Base-by-base conservation (phyloP, 345 rosid genomes). In the Hibiscus trionum region DNA sequence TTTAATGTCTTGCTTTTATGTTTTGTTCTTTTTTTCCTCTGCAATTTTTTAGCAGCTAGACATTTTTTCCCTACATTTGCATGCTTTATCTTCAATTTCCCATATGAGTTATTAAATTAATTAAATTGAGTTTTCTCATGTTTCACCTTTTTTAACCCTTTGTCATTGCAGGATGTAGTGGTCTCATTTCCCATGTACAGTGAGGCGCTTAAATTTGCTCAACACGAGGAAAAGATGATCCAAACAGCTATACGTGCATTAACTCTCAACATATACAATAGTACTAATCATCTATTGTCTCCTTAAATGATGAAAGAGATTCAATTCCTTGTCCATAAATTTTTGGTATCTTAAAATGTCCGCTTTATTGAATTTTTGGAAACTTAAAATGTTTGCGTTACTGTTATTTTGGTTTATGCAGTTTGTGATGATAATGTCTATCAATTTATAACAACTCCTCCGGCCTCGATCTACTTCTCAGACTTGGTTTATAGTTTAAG, bases 181-280 rank as follows among this genome's bases (percentile, higher is more conserved):
- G 76, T 85, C 52, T 85, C 91, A 61, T 89, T 89, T 77, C 91
- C 88, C 24, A 31, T 86, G 66, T 89, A 87, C 52, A 80, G 71
- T 64, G 91, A 83, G 72, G 88, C 91, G 58, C 86, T 87, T 72
- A 89, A 87, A 82, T 87, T 89, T 86, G 80, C 87, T 66, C 83
- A 79, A 65, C 85, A 83, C 74, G 84, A 85, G 73, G 94, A 87
- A 82, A 89, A 85, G 84, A 89, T 89, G 94, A 87, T 89, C 67
- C 91, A 83, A 82, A 84, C 87, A 56, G 94, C 90, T 80, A 84
- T 89, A 71, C 91, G 85, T 61, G 94, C 91, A 77, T 82, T 89
- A 73, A 82, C 85, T 52, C 94, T 89, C 76, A 85, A 79, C 60
- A 79, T 87, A 66, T 89, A 80, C 58, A 83, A 87, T 73, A 89